Percentiles rank a stretch among this genome's conserved stretches.
phyloP scores from a whole-genome alignment of 192 early-diverging fungal species.

The Piromyces sp. region DNA sequence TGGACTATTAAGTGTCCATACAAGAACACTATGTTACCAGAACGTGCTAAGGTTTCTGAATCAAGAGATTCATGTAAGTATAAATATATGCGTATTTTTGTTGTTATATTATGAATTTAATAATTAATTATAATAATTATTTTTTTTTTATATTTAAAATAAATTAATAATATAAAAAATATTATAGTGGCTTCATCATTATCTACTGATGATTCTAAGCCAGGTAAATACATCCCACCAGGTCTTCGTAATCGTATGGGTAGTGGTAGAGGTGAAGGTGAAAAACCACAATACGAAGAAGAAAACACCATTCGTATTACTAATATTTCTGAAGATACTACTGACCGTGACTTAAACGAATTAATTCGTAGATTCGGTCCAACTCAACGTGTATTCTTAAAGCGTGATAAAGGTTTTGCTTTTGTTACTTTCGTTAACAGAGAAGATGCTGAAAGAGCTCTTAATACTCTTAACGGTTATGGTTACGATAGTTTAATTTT shows the following conservation, averaged over 20 bases:
- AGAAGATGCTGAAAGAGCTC: conserved; percentile 65
- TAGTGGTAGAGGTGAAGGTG: conserved; percentile 2
- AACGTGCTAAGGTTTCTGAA: conserved; percentile 33
- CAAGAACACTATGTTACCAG: conserved; percentile 55
- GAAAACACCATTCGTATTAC: conserved; percentile 62
- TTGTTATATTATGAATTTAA: too few species aligned
- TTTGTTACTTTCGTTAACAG: conserved; percentile 76
- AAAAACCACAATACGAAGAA: conserved; percentile 19
- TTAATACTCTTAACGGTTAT: conserved; percentile 76
- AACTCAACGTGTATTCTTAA: conserved; percentile 68
- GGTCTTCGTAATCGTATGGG: conserved; percentile 53
- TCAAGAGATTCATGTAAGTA: conserved; percentile 41
- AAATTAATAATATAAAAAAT: too few species aligned
- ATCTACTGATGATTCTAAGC: conserved; percentile 12
- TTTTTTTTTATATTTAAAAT: too few species aligned
- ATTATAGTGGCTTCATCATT: conserved; percentile 8
- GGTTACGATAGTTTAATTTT: conserved; percentile 94
- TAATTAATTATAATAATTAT: too few species aligned
- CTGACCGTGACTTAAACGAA: conserved; percentile 74
- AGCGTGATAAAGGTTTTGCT: conserved; percentile 84
- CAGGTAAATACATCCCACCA: conserved; percentile 71
- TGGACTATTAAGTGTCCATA: conserved; percentile 94
- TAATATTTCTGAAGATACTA: conserved; percentile 86
- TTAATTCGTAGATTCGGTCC: conserved; percentile 73
- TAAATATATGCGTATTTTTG: too few species aligned